Conservation (phyloP, 768 basidiomycete genomes). For the Solioccasus polychromus region DNA sequence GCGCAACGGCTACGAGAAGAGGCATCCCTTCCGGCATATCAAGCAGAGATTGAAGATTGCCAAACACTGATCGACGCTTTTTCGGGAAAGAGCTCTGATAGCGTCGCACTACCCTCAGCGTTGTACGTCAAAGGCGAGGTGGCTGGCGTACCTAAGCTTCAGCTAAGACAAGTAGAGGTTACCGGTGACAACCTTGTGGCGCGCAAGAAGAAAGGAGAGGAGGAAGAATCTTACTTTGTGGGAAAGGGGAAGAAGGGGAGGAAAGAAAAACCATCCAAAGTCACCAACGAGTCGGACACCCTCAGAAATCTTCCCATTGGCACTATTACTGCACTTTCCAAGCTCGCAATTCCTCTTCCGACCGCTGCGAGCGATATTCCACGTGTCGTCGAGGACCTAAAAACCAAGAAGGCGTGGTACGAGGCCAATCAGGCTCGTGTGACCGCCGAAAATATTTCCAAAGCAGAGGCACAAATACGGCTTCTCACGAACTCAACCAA, state of each 20-base stretch:
- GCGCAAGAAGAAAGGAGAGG: conserved; percentile 92
- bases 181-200: conserved; percentile 62
- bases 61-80: conserved; percentile 87
- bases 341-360: conserved; percentile 89
- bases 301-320: conserved; percentile 70
- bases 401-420: conserved; percentile 93
- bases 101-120: conserved; percentile 42
- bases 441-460: conserved; percentile 76
- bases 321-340: conserved; percentile 85
- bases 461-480: conserved; percentile 74
- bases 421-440: conserved; percentile 85
- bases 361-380: conserved; percentile 70
- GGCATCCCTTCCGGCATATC: conserved; percentile 86
- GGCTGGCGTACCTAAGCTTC: conserved; percentile 73
- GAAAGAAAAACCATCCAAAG: conserved; percentile 46
- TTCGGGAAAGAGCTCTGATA: conserved; percentile 58
- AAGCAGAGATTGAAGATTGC: conserved; percentile 93
- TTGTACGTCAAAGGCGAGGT: conserved; percentile 42
- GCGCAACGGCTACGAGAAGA: conserved; percentile 84
- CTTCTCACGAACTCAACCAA: conserved; percentile 49
- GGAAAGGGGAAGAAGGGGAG: conserved; percentile 68
- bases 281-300: conserved; percentile 34
- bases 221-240: conserved; percentile 78
- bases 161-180: conserved; percentile 79
- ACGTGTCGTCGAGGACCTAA: conserved; percentile 84